These are phyloP conservation scores for Xylariaceae sp. DNA, from an alignment of 2,329 filamentous ascomycete species.

Conservation along the genomic window DNA sequence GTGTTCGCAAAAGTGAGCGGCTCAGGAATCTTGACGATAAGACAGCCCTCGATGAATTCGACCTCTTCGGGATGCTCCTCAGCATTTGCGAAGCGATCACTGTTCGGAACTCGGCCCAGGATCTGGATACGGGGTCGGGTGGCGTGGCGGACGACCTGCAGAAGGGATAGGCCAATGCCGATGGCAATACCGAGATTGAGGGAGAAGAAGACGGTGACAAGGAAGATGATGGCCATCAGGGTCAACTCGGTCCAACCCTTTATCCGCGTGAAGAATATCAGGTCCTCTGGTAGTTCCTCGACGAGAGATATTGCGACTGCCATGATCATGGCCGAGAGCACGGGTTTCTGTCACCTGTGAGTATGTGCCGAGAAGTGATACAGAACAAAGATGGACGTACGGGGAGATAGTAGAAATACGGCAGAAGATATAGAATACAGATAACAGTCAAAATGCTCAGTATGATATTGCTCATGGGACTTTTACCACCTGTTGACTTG, in stretches of 20 bases:
- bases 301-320: constrained; percentile 93
- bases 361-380: too few species aligned
- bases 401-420: constrained; percentile 94
- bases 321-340: constrained; percentile 88
- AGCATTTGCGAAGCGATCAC: constrained; percentile 80
- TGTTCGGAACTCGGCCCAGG: constrained; percentile 81
- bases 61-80: constrained; percentile 68
- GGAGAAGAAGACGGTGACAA: constrained; percentile 92
- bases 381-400: constrained; percentile 52
- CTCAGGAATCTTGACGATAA: constrained; percentile 97
- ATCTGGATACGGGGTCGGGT: constrained; percentile 96
- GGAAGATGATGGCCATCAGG: constrained; percentile 86
- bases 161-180: constrained; percentile 83
- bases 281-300: constrained; percentile 90
- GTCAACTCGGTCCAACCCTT: constrained; percentile 80
- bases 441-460: constrained; percentile 78
- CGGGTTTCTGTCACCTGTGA: constrained; percentile 68
- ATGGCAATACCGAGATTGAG: constrained; percentile 90
- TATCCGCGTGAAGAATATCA: constrained; percentile 83
- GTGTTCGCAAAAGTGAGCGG: constrained; percentile 97
- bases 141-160: constrained; percentile 85
- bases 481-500: constrained; percentile 83
- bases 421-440: constrained; percentile 76
- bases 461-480: constrained; percentile 88
- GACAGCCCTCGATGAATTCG: constrained; percentile 85